Conservation (phyloP, 2,329 filamentous ascomycete genomes). For the Fusarium nelsonii region DNA sequence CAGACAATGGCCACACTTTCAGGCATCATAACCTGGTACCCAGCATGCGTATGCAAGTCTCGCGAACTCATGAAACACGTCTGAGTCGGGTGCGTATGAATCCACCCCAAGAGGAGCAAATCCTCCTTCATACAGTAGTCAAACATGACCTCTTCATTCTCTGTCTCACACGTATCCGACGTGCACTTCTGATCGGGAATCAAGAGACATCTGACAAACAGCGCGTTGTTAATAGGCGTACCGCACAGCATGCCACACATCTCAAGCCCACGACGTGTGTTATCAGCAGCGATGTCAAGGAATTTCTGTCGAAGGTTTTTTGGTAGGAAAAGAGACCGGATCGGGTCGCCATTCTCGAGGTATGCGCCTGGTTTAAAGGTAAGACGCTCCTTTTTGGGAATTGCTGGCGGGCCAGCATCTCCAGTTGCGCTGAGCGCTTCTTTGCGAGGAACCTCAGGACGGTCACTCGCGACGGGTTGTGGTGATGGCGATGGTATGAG, state of each 20-base stretch:
- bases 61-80: constrained; percentile 98
- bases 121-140: constrained; percentile 90
- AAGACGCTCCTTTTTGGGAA: constrained; percentile 68
- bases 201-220: constrained; percentile 89
- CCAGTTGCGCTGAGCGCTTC: constrained; percentile 27
- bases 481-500: constrained; percentile 39
- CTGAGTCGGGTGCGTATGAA: constrained; percentile 96
- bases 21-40: constrained; percentile 95
- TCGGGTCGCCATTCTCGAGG: constrained; percentile 87
- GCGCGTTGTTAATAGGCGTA: constrained; percentile 88
- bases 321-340: constrained; percentile 90
- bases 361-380: constrained; percentile 82
- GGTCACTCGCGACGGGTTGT: constrained; percentile 12
- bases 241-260: constrained; percentile 96
- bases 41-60: constrained; percentile 92
- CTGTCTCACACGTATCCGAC: constrained; percentile 93
- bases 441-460: constrained; percentile 51
- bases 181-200: constrained; percentile 93
- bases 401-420: constrained; percentile 39
- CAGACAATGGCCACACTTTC: constrained; percentile 98
- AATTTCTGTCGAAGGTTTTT: constrained; percentile 79
- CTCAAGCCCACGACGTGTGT: constrained; percentile 86
- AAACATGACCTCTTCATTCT: constrained; percentile 86
- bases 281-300: constrained; percentile 77
- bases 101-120: constrained; percentile 92